Base-by-base conservation (phyloP, 495 filamentous ascomycete genomes). In the Cudoniella acicularis region DNA sequence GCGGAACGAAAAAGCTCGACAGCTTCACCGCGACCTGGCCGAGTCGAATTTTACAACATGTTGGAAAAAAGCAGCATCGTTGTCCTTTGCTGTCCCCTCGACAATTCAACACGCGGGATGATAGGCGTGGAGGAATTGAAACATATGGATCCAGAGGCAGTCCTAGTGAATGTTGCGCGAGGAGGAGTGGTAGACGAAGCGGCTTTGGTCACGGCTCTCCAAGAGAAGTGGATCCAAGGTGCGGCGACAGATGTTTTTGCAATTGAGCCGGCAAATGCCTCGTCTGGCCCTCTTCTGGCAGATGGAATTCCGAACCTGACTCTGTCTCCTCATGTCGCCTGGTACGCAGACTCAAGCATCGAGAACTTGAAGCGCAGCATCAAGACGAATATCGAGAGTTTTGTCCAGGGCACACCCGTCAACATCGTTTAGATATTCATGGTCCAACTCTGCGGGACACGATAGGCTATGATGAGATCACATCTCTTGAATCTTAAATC, bases 131-230 rank as follows among this genome's bases (percentile, higher is more conserved):
- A 66, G 0, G 81, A 84, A 64, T 66, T 85, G 4, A 24, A 56
- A 24, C 27, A 62, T 3, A 84, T 85, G 80, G 66, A 67, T 17
- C 54, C 64, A 0, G 67, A 76, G 24, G 70, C 77, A 1, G 54
- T 84, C 24, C 25, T 85, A 20, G 64, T 83, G 49, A 84, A 85
- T 62, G 74, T 81, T 49, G 73, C 76, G 1, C 67, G 81, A 1
- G 81, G 81, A 2, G 81, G 80, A 0, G 78, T 83, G 52, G 79
- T 84, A 8, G 71, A 83, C 53, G 81, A 85, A 62, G 24, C 48
- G 6, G 78, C 75, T 0, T 58, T 83, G 6, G 65, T 76, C 4
- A 59, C 68, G 30, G 81, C 80, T 22, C 60, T 83, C 21, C 67
- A 63, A 48, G 65, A 73, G 4, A 69, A 70, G 1, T 57, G 62